Conservation (phyloP, 2,329 filamentous ascomycete genomes). For the Kalaharituber pfeilii region DNA sequence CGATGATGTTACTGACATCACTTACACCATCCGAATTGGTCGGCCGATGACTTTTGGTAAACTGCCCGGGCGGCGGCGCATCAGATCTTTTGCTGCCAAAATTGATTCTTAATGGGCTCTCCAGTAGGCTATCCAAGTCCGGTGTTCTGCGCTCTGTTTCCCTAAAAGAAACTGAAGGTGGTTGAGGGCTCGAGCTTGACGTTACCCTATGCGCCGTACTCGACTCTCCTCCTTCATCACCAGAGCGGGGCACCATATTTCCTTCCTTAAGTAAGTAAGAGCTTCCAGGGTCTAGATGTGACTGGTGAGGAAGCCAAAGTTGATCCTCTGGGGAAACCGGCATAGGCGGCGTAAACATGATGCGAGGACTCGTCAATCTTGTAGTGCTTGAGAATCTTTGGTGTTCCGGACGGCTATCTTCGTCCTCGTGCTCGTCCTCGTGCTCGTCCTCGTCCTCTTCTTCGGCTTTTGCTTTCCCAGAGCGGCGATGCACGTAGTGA, state of each 20-base stretch:
- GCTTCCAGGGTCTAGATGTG: too few species aligned
- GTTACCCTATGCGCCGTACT: too few species aligned
- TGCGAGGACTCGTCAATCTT: neutral
- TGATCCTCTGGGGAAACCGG: too few species aligned
- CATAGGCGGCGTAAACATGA: too few species aligned
- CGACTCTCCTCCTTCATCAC: too few species aligned
- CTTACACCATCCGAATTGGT: neutral
- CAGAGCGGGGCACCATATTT: too few species aligned
- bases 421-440: neutral
- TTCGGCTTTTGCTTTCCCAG: too few species aligned
- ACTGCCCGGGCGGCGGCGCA: neutral
- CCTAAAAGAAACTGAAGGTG: neutral
- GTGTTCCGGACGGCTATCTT: neutral
- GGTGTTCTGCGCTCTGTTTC: neutral
- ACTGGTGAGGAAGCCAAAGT: too few species aligned
- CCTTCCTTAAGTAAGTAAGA: too few species aligned
- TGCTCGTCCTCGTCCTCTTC: too few species aligned
- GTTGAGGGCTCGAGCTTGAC: too few species aligned
- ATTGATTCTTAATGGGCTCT: neutral
- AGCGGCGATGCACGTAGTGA: neutral
- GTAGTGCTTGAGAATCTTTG: neutral
- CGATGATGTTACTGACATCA: neutral
- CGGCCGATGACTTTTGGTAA: neutral
- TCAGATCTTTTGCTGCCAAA: too few species aligned
- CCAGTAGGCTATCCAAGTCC: neutral